Percentiles rank a stretch among this genome's conserved stretches.
Conservation (phyloP, 2,329 filamentous ascomycete genomes). For the Laburnicola sp. region DNA sequence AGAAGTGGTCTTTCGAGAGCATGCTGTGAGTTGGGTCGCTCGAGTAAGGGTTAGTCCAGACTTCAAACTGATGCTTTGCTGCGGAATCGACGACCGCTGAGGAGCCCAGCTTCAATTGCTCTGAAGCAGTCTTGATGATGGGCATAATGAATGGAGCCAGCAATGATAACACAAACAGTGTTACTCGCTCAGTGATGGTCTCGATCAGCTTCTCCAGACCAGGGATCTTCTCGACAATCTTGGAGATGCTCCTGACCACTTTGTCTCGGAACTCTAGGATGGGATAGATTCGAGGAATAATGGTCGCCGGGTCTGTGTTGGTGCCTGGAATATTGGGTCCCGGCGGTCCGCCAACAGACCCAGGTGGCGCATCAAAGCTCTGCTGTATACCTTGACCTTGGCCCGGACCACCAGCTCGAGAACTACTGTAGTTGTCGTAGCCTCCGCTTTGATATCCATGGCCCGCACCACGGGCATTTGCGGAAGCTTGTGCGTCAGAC, state of each 20-base stretch:
- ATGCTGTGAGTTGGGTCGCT: constrained; percentile 57
- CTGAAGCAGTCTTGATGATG: constrained; percentile 84
- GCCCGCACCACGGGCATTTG: constrained; percentile 29
- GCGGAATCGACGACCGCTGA: constrained; percentile 65
- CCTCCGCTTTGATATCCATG: constrained; percentile 52
- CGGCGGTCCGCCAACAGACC: constrained; percentile 50
- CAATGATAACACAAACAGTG: constrained; percentile 86
- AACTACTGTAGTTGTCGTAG: constrained; percentile 43
- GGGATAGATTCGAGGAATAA: constrained; percentile 76
- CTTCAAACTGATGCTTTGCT: constrained; percentile 55
- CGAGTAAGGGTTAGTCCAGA: constrained; percentile 53
- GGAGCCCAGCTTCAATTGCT: constrained; percentile 82
- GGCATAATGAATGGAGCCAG: constrained; percentile 90
- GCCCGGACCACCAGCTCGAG: constrained; percentile 49
- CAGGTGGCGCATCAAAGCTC: constrained; percentile 49
- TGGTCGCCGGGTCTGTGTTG: constrained; percentile 67
- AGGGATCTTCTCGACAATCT: constrained; percentile 86
- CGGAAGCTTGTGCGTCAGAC: constrained; percentile 53
- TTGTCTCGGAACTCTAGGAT: constrained; percentile 93
- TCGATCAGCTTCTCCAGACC: constrained; percentile 88
- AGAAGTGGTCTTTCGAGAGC: constrained; percentile 57
- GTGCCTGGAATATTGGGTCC: constrained; percentile 69
- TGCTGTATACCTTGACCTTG: constrained; percentile 28
- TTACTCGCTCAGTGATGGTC: constrained; percentile 89
- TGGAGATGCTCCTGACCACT: constrained; percentile 83